Base-by-base conservation (phyloP, 352 stramenopile genomes). In the Globisporangium camurandrum region DNA sequence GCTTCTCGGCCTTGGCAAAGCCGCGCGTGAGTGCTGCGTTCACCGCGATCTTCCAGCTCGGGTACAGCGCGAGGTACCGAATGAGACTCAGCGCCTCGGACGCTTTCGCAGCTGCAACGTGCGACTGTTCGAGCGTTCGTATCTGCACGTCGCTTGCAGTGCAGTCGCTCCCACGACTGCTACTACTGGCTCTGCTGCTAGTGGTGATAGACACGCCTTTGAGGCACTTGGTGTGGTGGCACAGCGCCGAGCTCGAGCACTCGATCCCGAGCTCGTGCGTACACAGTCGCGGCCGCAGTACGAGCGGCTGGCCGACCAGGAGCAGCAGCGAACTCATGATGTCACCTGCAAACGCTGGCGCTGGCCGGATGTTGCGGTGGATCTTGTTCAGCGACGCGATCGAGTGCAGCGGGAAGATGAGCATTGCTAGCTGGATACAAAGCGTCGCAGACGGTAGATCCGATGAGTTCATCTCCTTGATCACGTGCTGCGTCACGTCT, bases 381-480 rank as follows among this genome's bases (percentile, higher is more conserved):
- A 84, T 67, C 43, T 71, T 85, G 56, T 88, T 94, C 14, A 94
- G 66, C 7, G 61, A 61, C n/a, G 73, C 77, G 0, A 94, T 69
- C 0, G 83, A 92, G 51, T 87, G 75, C 8, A 87, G 56, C 0
- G 83, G 83, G 54, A 94, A 87, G 31, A 91, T 63, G 9, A 94
- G 59, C 83, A 91, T 92, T 1, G 75, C 81, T 26, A 94, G 61
- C n/a, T 79, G 78, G 54, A 92, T 84, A 50, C 75, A 91, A 28
- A 92, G 69, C 8, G 72, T 89, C 8, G 74, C 75, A 9, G 73
- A 79, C 44, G 83, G 61, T 20, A 91, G 49, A 43, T 91, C 80
- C 0, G 66, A 36, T 0, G 78, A 76, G 20, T 71, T 62, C 49
- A 94, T 84, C 30, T 72, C 81, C 24, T 57, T 57, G 8, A 92